Evolutionary conservation across 306 rosid genomes (phyloP), one percentile per base, ranked within the genome.

Genomic region (Erythrophleum fordii): DNA sequence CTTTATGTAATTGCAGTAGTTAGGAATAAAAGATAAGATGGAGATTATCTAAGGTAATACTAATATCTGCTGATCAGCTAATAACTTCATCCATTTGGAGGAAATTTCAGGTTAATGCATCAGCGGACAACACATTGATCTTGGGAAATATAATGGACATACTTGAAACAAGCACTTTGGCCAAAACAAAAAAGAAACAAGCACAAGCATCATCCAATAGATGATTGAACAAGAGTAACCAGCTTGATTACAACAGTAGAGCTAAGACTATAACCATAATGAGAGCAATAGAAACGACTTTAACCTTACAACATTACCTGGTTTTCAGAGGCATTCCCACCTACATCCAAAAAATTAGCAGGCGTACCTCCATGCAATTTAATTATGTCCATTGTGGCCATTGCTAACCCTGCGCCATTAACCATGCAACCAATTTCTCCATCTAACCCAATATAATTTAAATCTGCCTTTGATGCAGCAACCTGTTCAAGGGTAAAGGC

Each of bases 361-460:
- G 99, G 99, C 79, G 99, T 95, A 82, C 99, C 99, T 28, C 99
- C 99, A 65, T 85, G 98, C 85, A 95, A 83, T 84, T 95, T 95
- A 71, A 95, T 95, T 60, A 95, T 95, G 80, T 95, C 99, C 99
- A 95, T 95, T 12, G 99, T 95, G 77, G 99, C 95, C 99, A 95
- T 95, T 73, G 99, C 98, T 77, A 95, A 85, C 78, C 99, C 99
- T 44, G 98, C 99, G 51, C 99, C 99, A 86, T 95, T 95, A 85
- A 95, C 99, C 99, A 95, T 95, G 90, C 99, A 95, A 67, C 99
- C 99, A 84, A 95, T 95, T 85, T 95, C 99, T 79, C 99, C 99
- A 87, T 95, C 99, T 69, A 95, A 87, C 28, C 99, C 99, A 79
- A 95, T 95, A 65, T 95, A 95, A 82, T 95, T 95, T 77, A 95